Evolutionary conservation across 805 yeast species (phyloP), one percentile per base, ranked within the genome.

Genomic region (Saccharomyces kudriavzevii): DNA sequence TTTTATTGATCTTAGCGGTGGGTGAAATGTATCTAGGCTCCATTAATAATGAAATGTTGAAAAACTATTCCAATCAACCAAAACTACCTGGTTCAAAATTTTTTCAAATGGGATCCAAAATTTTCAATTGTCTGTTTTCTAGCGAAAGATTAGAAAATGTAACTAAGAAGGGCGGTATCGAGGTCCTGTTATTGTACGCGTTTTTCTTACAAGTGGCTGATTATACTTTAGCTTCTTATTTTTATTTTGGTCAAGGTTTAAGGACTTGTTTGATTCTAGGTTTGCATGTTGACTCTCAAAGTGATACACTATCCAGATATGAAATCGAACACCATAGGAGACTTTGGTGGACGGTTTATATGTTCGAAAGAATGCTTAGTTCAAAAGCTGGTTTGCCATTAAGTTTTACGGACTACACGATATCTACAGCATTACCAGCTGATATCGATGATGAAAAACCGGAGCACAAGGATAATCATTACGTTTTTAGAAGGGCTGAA

Each of bases 1-100:
- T 85, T 5, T 64, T 87, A 24, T 68, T 87, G 51, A 84, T 87
- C 25, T 86, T 87, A 66, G 89, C 92, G 4, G 78, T 82, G 49
- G 94, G 95, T 17, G 95, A 87, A 65, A 85, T 87, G 88, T 87
- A 87, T 61, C 68, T 86, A 40, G 92, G 92, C 1, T 85, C 86
- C 11, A 84, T 86, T 51, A 81, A 79, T 22, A 57, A 72, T 77
- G 24, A 35, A 26, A 35, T 25, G 40, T 17, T 40, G 52, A 52
- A 26, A 11, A n/a, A 25, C 14, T 47, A 27, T 14, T 27, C 49
- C 27, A 27, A 27, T 14, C 28, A 24, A 17, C 25, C 26, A 52
- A 47, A 47, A 47, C 69, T 87, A 45, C 95, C 95, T 0, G 95
- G 95, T 0, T 81, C 90, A 0, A 86, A 86, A 0, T 85, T 84